phyloP scores from a whole-genome alignment of 768 basidiomycete species.

The Tephrocybe rancida region DNA sequence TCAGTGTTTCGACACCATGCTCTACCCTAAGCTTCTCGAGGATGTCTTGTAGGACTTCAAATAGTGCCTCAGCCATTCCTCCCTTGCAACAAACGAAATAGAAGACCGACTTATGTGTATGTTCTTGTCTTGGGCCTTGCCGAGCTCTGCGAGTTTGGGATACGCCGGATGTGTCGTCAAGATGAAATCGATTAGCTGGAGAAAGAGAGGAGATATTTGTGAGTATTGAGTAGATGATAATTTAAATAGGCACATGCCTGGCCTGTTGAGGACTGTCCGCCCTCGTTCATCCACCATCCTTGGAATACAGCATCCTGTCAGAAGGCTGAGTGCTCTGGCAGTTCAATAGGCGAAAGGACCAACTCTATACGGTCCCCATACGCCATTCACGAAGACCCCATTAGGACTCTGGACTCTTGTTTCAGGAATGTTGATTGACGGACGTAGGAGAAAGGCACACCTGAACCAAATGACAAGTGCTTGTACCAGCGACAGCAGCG shows the following conservation, averaged over 20 bases:
- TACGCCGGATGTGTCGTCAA: conserved; percentile 92
- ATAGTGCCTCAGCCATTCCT: background rate
- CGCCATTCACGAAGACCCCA: conserved; percentile 86
- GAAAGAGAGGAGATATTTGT: conserved; percentile 1
- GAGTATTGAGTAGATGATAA: background rate
- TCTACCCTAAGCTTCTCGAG: conserved; percentile 69
- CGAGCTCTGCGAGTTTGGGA: conserved; percentile 61
- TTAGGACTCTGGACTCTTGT: conserved; percentile 59
- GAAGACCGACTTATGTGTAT: conserved; percentile 54
- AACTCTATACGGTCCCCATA: conserved; percentile 91
- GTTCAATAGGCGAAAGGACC: background rate
- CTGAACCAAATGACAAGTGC: conserved; percentile 94
- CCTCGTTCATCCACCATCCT: conserved; percentile 99
- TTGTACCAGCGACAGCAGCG: conserved; percentile 94
- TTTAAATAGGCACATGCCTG: conserved; percentile 48
- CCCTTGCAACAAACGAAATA: background rate
- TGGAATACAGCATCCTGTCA: conserved; percentile 83
- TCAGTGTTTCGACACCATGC: conserved; percentile 57
- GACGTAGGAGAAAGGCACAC: conserved; percentile 30
- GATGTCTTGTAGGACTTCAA: conserved; percentile 68
- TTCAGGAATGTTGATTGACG: background rate
- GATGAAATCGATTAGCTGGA: conserved; percentile 90
- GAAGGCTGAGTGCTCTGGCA: background rate
- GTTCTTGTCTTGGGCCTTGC: conserved; percentile 58
- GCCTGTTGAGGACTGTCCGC: conserved; percentile 98